A percentile compares a stretch with the other conserved stretches of the same genome.
Conservation (phyloP, 2,329 filamentous ascomycete genomes). For the Xylariaceae sp. region DNA sequence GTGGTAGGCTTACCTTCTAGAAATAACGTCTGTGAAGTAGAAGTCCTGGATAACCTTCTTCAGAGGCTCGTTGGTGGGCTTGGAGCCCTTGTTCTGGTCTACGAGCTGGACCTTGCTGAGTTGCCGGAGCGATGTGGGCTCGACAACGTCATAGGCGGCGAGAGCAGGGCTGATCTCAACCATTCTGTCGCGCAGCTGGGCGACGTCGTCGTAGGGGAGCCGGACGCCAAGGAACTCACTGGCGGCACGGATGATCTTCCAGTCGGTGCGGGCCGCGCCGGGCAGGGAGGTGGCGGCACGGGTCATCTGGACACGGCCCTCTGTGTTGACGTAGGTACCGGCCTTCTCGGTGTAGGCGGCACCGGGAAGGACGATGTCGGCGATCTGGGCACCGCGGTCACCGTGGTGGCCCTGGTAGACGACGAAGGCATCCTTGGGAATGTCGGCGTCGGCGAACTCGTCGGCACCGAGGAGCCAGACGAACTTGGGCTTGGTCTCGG, state of each 20-base stretch:
- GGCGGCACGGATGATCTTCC: slow-evolving; percentile 94
- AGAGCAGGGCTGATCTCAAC: slow-evolving; percentile 88
- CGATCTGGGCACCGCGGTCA: slow-evolving; percentile 85
- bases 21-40: slow-evolving; percentile 96
- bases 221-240: slow-evolving; percentile 86
- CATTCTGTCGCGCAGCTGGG: slow-evolving; percentile 86
- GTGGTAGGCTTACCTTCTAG: slow-evolving; percentile 67
- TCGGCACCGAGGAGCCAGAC: slow-evolving; percentile 95
- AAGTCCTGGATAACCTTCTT: slow-evolving; percentile 91
- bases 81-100: slow-evolving; percentile 88
- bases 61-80: slow-evolving; percentile 66
- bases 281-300: slow-evolving; percentile 83
- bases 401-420: slow-evolving; percentile 98
- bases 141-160: slow-evolving; percentile 83
- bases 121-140: slow-evolving; percentile 66
- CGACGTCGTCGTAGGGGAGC: slow-evolving; percentile 89
- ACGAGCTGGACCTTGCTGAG: slow-evolving; percentile 92
- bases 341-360: slow-evolving; percentile 97
- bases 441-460: slow-evolving; percentile 76
- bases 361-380: slow-evolving; percentile 88
- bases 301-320: slow-evolving; percentile 91
- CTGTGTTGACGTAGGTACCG: slow-evolving; percentile 95
- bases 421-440: slow-evolving; percentile 93
- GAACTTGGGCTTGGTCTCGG: slow-evolving; percentile 85
- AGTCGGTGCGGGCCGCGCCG: slow-evolving; percentile 88